These are phyloP conservation scores for Oldenlandia corymbosa DNA, from an alignment of 257 asterid genomes.

Conservation along the genomic window DNA sequence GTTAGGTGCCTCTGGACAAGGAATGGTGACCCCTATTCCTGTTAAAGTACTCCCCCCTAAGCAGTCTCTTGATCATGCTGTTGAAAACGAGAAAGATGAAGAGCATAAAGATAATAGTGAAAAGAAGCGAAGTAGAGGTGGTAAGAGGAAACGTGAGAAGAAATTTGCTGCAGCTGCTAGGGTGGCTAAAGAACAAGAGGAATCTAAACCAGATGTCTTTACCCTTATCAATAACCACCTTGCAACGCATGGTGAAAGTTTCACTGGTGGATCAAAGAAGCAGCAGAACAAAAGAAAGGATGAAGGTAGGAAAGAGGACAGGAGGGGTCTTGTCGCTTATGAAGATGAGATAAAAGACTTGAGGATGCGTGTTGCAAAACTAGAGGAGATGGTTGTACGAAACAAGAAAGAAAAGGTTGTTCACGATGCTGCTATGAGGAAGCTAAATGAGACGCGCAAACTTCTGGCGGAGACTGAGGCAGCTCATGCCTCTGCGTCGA, in stretches of 20 bases:
- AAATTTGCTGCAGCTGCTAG: slow-evolving; percentile 65
- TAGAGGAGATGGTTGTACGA: slow-evolving; percentile 85
- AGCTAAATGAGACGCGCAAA: slow-evolving; percentile 65
- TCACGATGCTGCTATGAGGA: slow-evolving; percentile 80
- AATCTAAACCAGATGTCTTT: slow-evolving; percentile 58
- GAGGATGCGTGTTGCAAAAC: slow-evolving; percentile 50
- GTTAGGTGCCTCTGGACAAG: slow-evolving; percentile 90
- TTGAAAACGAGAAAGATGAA: slow-evolving; percentile 33
- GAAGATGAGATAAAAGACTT: slow-evolving; percentile 72
- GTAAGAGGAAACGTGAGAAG: slow-evolving; percentile 80
- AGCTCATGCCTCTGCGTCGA: slow-evolving; percentile 74
- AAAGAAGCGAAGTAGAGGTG: slow-evolving; percentile 84
- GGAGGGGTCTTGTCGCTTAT: slow-evolving; percentile 59
- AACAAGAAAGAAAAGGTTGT: slow-evolving; percentile 74
- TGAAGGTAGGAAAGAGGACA: slow-evolving; percentile 54
- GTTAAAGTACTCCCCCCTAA: slow-evolving; percentile 70
- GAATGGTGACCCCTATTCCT: slow-evolving; percentile 67
- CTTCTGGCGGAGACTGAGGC: slow-evolving; percentile 77
- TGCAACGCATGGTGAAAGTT: slow-evolving; percentile 45
- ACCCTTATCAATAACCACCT: slow-evolving; percentile 76
- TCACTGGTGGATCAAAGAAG: slow-evolving; percentile 36
- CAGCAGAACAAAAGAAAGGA: slow-evolving; percentile 37
- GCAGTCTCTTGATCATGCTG: slow-evolving; percentile 77
- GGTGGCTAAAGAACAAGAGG: slow-evolving; percentile 74
- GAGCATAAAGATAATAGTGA: slow-evolving; percentile 29